phyloP scores from a whole-genome alignment of 2,329 filamentous ascomycete genomes.

The Aureobasidium melanogenum region DNA sequence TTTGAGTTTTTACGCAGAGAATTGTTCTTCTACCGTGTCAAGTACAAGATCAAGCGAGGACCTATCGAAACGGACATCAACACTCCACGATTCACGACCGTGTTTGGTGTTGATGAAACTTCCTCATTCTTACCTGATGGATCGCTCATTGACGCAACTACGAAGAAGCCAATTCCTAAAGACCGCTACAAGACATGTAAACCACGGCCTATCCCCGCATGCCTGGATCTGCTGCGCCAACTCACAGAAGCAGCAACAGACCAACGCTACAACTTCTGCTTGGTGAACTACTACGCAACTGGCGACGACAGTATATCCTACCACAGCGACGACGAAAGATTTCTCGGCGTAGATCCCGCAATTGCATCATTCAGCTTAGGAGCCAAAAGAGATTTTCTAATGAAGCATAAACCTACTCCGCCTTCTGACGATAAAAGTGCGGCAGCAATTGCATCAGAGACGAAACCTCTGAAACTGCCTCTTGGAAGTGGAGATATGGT shows the following conservation, averaged over 20 bases:
- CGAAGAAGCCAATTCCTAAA: constrained; percentile 30
- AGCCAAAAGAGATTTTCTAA: constrained; percentile 62
- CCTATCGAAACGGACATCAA: constrained; percentile 39
- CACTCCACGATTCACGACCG: constrained; percentile 54
- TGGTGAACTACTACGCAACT: constrained; percentile 77
- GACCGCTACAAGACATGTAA: constrained; percentile 47
- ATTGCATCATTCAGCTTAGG: constrained; percentile 71
- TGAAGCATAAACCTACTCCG: constrained; percentile 63
- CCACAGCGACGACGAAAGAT: constrained; percentile 72
- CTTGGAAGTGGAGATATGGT: constrained; percentile 68
- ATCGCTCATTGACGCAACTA: constrained; percentile 32
- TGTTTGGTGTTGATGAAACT: constrained; percentile 56
- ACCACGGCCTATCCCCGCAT: constrained; percentile 63
- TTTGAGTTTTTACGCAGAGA: constrained; percentile 65
- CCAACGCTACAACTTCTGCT: constrained; percentile 66
- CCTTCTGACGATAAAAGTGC: constrained; percentile 24
- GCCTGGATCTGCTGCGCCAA: constrained; percentile 54
- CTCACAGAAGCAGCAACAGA: constrained; percentile 58
- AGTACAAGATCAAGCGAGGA: constrained; percentile 57
- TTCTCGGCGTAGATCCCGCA: constrained; percentile 58
- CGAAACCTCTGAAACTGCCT: constrained; percentile 39
- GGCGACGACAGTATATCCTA: constrained; percentile 70
- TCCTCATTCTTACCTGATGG: constrained; percentile 35
- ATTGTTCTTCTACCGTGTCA: constrained; percentile 67
- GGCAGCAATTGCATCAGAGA: constrained; percentile 20